Conservation (phyloP, 345 rosid genomes). For the Reutealis trisperma region DNA sequence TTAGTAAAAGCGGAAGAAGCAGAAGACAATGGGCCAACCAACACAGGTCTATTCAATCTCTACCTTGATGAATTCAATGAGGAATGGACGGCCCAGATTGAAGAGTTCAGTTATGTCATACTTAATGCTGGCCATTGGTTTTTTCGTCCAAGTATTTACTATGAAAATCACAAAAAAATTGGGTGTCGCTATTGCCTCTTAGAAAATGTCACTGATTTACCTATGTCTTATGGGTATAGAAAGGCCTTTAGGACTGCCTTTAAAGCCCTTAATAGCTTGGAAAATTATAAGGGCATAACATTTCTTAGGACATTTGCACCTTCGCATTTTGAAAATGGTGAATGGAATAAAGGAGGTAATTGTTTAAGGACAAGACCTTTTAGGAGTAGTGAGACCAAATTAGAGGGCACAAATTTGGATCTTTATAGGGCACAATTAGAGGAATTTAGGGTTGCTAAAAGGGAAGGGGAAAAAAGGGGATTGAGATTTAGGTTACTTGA, state of each 20-base stretch:
- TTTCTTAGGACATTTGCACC: constrained; percentile 73
- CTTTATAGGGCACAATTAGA: constrained; percentile 70
- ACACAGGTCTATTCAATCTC: constrained; percentile 51
- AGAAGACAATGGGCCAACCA: constrained; percentile 36
- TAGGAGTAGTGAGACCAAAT: constrained; percentile 48
- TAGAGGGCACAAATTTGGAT: constrained; percentile 51
- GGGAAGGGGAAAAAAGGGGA: constrained; percentile 54
- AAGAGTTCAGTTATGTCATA: constrained; percentile 60
- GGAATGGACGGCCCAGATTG: constrained; percentile 58
- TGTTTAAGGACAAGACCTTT: constrained; percentile 63
- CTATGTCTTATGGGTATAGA: constrained; percentile 61
- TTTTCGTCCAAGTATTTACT: constrained; percentile 58
- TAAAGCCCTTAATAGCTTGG: constrained; percentile 48
- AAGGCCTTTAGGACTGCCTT: constrained; percentile 74
- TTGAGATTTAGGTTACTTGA: constrained; percentile 60
- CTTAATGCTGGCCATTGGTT: constrained; percentile 89
- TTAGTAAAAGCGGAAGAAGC: constrained; percentile 48
- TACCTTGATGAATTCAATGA: constrained; percentile 61
- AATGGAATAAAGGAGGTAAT: constrained; percentile 82
- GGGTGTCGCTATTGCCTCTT: constrained; percentile 72
- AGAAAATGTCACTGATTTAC: constrained; percentile 52
- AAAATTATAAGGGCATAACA: constrained; percentile 61
- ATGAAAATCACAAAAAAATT: constrained; percentile 35
- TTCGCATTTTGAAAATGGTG: constrained; percentile 73
- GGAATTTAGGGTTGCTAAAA: constrained; percentile 62